Base-by-base conservation (phyloP, 1,139 yeast species). In the Debaryomyces sp. region DNA sequence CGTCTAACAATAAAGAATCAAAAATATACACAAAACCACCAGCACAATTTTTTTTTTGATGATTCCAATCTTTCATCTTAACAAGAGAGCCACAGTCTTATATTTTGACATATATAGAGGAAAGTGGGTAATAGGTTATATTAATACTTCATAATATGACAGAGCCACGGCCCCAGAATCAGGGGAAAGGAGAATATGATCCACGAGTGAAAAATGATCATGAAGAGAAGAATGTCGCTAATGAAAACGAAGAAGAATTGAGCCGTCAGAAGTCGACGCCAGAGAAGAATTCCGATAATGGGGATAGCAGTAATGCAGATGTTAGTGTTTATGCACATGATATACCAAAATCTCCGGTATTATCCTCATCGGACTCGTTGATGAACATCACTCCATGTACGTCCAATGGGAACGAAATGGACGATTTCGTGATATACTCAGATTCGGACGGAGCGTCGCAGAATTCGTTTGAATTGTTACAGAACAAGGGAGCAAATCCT, bases 391-490 rank as follows among this genome's bases (percentile, higher is more conserved):
- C 70, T 5, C 70, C 71, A 1, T 61, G 56, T 40, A 54, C 57
- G 4, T 57, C 68, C 4, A 50, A 59, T 40, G 47, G 39, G 13
- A 47, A 41, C 4, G 54, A 54, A 13, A 54, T 55, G 35, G 76
- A 71, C 46, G 78, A 72, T 12, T 63, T 60, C 46, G 76, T 66
- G 18, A 56, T 73, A 9, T 71, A 63, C 51, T 70, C 77, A 0
- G 78, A 73, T 50, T 71, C 77, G 0, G 78, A 73, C 45, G 67
- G 66, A 2, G 75, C 70, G 2, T 69, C 75, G 5, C 73, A 66
- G 49, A 64, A 68, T 50, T 70, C 75, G 5, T 50, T 68, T 9
- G 67, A 64, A n/a, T 49, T 41, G 26, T 18, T 15, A 12, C 35
- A 41, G 18, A 41, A 30, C 24, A 41, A 30, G 27, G 29, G 43